Conservation (phyloP, 1,284 basidiomycete species). For the Phlebopus sp. region DNA sequence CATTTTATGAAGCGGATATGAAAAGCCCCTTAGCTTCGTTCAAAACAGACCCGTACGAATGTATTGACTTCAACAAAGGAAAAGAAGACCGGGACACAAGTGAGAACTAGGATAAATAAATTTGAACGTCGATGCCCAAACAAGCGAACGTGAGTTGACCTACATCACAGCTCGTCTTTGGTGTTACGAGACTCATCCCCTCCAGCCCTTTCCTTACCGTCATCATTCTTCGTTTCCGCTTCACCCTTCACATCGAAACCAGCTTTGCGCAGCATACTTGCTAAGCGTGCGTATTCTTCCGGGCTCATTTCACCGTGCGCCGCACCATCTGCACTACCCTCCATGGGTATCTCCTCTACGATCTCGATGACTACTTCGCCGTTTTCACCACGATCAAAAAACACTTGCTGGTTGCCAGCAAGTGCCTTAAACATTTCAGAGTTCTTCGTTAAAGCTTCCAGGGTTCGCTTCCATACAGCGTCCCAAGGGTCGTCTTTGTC, state of each 20-base stretch:
- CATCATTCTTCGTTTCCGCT: conserved; percentile 21
- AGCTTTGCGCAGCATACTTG: conserved; percentile 42
- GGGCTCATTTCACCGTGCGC: conserved; percentile 26
- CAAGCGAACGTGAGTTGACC: conserved; percentile 17
- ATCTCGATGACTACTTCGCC: conserved; percentile 59
- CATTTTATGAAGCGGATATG: conserved; percentile 28
- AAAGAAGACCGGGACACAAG: conserved; percentile 7
- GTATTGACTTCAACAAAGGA: neutral
- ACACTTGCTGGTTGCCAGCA: conserved; percentile 33
- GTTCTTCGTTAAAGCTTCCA: conserved; percentile 43
- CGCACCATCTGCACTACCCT: conserved; percentile 29
- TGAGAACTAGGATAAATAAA: conserved; percentile 10
- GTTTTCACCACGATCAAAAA: conserved; percentile 44
- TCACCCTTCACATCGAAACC: conserved; percentile 35
- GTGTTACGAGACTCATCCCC: conserved; percentile 22
- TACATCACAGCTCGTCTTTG: conserved; percentile 43
- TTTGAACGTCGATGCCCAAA: conserved; percentile 14
- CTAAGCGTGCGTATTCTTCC: conserved; percentile 33
- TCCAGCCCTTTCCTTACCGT: conserved; percentile 19
- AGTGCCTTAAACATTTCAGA: conserved; percentile 27
- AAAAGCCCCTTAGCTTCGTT: conserved; percentile 12
- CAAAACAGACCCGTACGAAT: conserved; percentile 2
- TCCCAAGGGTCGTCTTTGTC: conserved; percentile 20
- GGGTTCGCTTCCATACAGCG: conserved; percentile 31
- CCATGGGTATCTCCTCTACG: conserved; percentile 43